Evolutionary conservation across 805 yeast species (phyloP), one percentile per base, ranked within the genome.

Genomic region (Lachancea sp.): DNA sequence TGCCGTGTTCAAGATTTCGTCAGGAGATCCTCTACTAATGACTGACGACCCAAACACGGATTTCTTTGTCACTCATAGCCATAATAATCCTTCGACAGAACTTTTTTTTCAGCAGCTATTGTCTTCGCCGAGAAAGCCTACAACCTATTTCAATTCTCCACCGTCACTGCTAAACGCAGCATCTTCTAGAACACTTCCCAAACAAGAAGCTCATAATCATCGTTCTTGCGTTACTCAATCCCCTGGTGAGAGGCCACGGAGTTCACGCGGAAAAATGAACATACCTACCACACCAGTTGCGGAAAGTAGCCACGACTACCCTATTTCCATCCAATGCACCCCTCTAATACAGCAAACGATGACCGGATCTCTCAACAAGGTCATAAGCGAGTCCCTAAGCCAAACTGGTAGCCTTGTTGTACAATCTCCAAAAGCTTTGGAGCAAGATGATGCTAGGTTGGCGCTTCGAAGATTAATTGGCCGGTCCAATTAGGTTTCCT

Each of bases 291-390:
- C 50, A 12, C 42, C 42, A 8, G 15, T 39, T 8, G 37, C 33
- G 3, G 42, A 39, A 23, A 13, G 22, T 9, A 5, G 11, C 15
- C 16, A 20, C 20, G 42, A 34, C 4, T 34, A 21, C 17, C n/a
- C 42, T 4, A 25, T 45, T n/a, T 34, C 47, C 29, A 44, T 57
- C 13, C 60, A 56, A 36, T 55, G 56, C 33, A 60, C 64, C 6
- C 63, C 64, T 8, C 43, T 58, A 20, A 56, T 58, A 13, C 63
- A 58, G 39, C 60, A 57, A 29, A 54, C 63, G 3, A 58, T 58
- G 63, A 50, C 51, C 41, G 63, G 60, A 5, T 40, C 43, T 7
- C 20, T 40, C 15, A 29, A 30, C 24, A 29, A 23, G 25, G 15
- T 32, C 21, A 43, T 40, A 8, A 17, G 42, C 28, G 38, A 30